A percentile compares a stretch with the other conserved stretches of the same genome.
phyloP scores from a whole-genome alignment of 2,329 filamentous ascomycete genomes.

The Dothiorella sarmentorum region DNA sequence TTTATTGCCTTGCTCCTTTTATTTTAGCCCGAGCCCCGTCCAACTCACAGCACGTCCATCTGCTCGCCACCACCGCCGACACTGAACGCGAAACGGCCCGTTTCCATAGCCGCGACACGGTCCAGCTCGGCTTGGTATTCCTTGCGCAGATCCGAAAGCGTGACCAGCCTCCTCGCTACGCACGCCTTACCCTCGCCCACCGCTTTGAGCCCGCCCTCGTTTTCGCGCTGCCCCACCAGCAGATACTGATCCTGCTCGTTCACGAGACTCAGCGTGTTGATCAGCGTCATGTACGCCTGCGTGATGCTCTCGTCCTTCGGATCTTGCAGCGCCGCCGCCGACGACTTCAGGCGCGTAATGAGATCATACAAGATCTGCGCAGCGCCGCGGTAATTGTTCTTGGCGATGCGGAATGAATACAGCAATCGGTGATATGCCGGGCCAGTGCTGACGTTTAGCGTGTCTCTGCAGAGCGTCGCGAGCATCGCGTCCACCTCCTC shows the following conservation, averaged over 20 bases:
- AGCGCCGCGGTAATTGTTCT: slow-evolving; percentile 80
- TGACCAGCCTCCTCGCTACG: slow-evolving; percentile 71
- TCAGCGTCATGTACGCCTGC: slow-evolving; percentile 80
- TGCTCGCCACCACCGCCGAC: slow-evolving; percentile 24
- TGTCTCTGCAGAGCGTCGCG: slow-evolving; percentile 64
- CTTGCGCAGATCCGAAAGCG: slow-evolving; percentile 78
- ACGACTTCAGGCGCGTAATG: slow-evolving; percentile 49
- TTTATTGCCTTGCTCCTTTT: neutral
- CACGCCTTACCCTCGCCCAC: slow-evolving; percentile 36
- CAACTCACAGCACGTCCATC: slow-evolving; percentile 16
- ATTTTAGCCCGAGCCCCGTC: slow-evolving; percentile 3
- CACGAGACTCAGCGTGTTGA: slow-evolving; percentile 88
- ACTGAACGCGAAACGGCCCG: slow-evolving; percentile 80
- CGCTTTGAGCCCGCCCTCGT: slow-evolving; percentile 19
- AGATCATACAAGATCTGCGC: slow-evolving; percentile 56
- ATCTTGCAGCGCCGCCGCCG: slow-evolving; percentile 37
- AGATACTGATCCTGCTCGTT: slow-evolving; percentile 80
- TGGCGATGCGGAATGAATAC: slow-evolving; percentile 83
- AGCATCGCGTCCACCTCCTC: slow-evolving; percentile 78
- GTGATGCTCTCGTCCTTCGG: slow-evolving; percentile 56
- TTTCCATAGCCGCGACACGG: slow-evolving; percentile 79
- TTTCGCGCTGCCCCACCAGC: slow-evolving; percentile 38
- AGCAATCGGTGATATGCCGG: slow-evolving; percentile 83
- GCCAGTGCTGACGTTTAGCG: slow-evolving; percentile 58
- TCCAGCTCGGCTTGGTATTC: slow-evolving; percentile 91